These are phyloP conservation scores for Pterocarpus macrocarpus DNA, from an alignment of 306 rosid species.

Conservation along the genomic window DNA sequence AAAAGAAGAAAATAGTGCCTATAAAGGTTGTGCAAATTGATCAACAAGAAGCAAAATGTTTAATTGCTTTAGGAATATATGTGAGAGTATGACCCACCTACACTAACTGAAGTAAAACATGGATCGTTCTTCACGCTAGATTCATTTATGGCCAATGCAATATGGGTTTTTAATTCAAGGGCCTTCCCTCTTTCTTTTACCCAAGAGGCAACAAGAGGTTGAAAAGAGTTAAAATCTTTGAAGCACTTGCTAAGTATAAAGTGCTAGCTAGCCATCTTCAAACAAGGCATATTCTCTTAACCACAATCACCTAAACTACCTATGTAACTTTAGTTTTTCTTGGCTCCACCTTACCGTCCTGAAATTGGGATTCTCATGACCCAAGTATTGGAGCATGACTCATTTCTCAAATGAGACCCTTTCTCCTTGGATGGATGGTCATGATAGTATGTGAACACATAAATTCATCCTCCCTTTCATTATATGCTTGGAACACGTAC, in stretches of 20 bases:
- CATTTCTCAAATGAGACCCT: too few species aligned
- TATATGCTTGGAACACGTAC: too few species aligned
- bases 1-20: background rate
- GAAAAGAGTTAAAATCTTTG: background rate
- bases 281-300: conserved; percentile 26
- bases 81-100: too few species aligned
- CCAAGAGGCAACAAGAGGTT: background rate
- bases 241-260: conserved; percentile 5
- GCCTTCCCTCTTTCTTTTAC: background rate
- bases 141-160: background rate
- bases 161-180: background rate
- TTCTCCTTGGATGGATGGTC: too few species aligned
- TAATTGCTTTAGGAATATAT: too few species aligned
- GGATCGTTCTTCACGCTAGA: conserved; percentile 2
- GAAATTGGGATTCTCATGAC: background rate
- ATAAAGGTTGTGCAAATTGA: too few species aligned
- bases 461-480: too few species aligned
- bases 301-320: background rate
- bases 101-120: too few species aligned
- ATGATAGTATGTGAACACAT: too few species aligned
- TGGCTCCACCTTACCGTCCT: background rate
- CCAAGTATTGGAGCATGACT: too few species aligned
- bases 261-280: background rate
- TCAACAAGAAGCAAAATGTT: too few species aligned
- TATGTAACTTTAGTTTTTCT: background rate